Evolutionary conservation across 2,329 filamentous ascomycete species (phyloP), one percentile per base, ranked within the genome.

Genomic region (Daldinia sp.): DNA sequence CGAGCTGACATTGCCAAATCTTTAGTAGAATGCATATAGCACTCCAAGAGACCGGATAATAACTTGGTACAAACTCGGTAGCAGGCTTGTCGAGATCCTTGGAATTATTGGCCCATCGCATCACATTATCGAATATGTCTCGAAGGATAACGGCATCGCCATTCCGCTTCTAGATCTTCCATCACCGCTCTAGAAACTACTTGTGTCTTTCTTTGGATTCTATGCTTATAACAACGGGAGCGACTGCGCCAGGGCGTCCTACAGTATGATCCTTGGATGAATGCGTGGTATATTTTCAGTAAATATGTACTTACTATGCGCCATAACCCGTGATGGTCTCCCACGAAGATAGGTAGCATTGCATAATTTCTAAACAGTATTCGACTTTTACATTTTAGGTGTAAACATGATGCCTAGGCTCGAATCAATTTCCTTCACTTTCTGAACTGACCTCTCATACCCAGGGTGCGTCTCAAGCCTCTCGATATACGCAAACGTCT

Each of bases 371-470:
- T 11, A 17, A 30, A 15, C 1, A 48, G 3, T 25, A n/a, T 34
- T 19, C 29, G 32, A 47, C 13, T 47, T n/a, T 29, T 19, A 58
- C 32, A 32, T 47, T 34, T 58, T 27, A 4, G 50, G 8, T 37
- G 63, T 57, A 41, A 73, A 78, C 19, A 71, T 64, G 34, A 78
- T 68, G 10, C 67, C 70, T 13, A 77, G 74, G 51, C 69, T 74
- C 25, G 80, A 81, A 62, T 85, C 83, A 23, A 85, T 76, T 67
- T 81, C 77, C 71, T 79, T 75, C 51, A 86, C 79, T 77, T 81
- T 83, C 63, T 79, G 77, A 47, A 81, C 73, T 13, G 83, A 81
- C 68, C 68, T 78, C 72, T 78, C 75, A 62, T 84, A 86, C 0
- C 83, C 83, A 1, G 80, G 76, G 69, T 83, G 77, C 32, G 74